phyloP scores from a whole-genome alignment of 805 yeast species.

The Yarrowia sp. region DNA sequence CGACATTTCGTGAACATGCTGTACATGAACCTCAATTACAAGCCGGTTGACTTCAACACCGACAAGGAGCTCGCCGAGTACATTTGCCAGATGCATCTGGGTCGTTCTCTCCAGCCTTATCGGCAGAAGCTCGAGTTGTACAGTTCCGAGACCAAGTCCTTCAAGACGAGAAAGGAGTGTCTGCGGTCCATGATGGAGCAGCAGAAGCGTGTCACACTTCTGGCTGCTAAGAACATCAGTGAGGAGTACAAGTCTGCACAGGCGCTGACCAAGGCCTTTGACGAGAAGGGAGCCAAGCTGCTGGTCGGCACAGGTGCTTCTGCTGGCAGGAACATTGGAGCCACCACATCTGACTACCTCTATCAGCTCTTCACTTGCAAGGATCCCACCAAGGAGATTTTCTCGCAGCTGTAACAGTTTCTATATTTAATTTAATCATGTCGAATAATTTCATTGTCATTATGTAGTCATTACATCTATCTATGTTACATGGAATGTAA shows the following conservation, averaged over 20 bases:
- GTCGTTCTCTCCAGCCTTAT: slow-evolving; percentile 11
- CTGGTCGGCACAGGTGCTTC: neutral
- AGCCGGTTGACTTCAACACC: neutral
- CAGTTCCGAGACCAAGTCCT: slow-evolving; percentile 12
- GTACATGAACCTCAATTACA: neutral
- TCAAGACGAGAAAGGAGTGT: slow-evolving; percentile 1
- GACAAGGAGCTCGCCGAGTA: slow-evolving; percentile 14
- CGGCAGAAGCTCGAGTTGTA: slow-evolving; percentile 5
- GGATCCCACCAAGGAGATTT: slow-evolving; percentile 19
- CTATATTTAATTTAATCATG: neutral
- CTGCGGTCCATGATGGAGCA: slow-evolving; percentile 8
- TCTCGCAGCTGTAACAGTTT: neutral
- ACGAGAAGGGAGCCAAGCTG: slow-evolving; percentile 1
- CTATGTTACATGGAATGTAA: slow-evolving; percentile 11
- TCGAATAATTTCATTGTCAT: neutral
- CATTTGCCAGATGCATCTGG: slow-evolving; percentile 3
- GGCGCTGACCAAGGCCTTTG: neutral
- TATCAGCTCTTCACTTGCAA: slow-evolving; percentile 11
- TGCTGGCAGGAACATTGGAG: neutral
- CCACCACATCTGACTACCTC: neutral
- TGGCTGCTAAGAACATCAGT: slow-evolving; percentile 10
- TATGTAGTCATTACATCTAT: slow-evolving; percentile 14
- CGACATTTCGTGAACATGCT: neutral
- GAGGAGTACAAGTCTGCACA: neutral
- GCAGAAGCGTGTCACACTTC: slow-evolving; percentile 3